phyloP scores from a whole-genome alignment of 2,329 filamentous ascomycete species.

The Phaeosphaeria sp. region DNA sequence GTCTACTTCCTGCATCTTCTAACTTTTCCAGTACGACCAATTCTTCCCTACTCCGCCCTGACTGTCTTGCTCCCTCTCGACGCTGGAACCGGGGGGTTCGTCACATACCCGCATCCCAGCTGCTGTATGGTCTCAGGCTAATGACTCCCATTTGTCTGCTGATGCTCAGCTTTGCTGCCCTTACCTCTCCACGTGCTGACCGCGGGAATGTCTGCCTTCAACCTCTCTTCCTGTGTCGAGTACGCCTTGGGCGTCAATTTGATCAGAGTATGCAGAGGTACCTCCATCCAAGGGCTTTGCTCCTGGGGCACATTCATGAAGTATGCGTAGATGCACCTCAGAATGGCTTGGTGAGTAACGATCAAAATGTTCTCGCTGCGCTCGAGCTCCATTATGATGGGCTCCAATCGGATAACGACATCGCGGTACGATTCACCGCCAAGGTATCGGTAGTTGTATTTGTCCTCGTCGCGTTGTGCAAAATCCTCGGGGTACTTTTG shows the following conservation, averaged over 20 bases:
- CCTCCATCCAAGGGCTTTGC: constrained; percentile 97
- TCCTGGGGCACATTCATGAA: constrained; percentile 98
- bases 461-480: constrained; percentile 92
- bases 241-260: constrained; percentile 95
- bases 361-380: constrained; percentile 96
- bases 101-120: constrained; percentile 6
- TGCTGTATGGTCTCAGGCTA: constrained; percentile 25
- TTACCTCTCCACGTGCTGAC: constrained; percentile 97
- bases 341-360: constrained; percentile 94
- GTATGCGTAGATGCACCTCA: constrained; percentile 97
- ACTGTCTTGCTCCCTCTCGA: neutral
- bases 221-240: constrained; percentile 86
- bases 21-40: constrained; percentile 4
- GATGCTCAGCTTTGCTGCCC: constrained; percentile 89
- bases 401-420: constrained; percentile 95
- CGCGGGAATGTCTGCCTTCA: constrained; percentile 89
- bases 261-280: constrained; percentile 93
- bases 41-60: neutral
- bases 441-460: constrained; percentile 99
- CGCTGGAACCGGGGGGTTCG: neutral
- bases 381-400: constrained; percentile 99
- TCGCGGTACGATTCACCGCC: constrained; percentile 96
- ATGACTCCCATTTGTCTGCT: constrained; percentile 50
- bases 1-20: neutral
- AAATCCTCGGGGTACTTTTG: constrained; percentile 93